Base-by-base conservation (phyloP, 2,329 filamentous ascomycete species). In the Colletotrichum euphorbiae region DNA sequence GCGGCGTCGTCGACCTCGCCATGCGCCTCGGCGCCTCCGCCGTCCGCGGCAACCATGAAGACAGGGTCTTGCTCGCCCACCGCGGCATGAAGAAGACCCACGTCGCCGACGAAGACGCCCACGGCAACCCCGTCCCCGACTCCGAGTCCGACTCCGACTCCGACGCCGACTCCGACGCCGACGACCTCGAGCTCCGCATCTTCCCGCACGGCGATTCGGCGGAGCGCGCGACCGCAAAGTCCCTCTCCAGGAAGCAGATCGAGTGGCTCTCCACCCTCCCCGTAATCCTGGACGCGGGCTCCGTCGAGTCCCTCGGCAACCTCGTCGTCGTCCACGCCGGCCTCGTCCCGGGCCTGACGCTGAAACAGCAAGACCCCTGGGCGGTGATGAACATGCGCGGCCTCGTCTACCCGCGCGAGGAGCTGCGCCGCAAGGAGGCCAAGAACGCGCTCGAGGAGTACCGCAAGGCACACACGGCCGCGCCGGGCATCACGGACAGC, bases 311-410 rank as follows among this genome's bases (percentile, higher is more conserved):
- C 2, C 82, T 69, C 58, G 69, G 70, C 31, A 73, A 76, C 77
- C 83, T 97, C 4, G 84, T 91, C 5, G 90, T 94, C 57, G 95
- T 94, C 6, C 96, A 98, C 80, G 95, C 89, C 0, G 96, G 96
- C 1, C 84, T 98, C 2, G 90, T 96, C 0, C 93, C 95, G 0
- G 91, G 90, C 5, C 81, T 97, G 0, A 78, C 86, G 0, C 83
- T 97, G 13, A 83, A 90, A 51, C 82, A 86, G 58, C 95, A 91
- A 73, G 85, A 98, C 77, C 91, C 94, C 0, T 90, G 88, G 77
- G 90, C 91, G 58, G 91, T 92, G 45, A 98, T 98, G 94, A 96
- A 93, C 76, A 97, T 99, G 93, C 89, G 94, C 64, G 92, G 90
- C 6, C 87, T 97, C 61, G 84, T 92, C 72, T 84, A 83, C 71